phyloP scores from a whole-genome alignment of 2,329 filamentous ascomycete species.

The Verticillium longisporum region DNA sequence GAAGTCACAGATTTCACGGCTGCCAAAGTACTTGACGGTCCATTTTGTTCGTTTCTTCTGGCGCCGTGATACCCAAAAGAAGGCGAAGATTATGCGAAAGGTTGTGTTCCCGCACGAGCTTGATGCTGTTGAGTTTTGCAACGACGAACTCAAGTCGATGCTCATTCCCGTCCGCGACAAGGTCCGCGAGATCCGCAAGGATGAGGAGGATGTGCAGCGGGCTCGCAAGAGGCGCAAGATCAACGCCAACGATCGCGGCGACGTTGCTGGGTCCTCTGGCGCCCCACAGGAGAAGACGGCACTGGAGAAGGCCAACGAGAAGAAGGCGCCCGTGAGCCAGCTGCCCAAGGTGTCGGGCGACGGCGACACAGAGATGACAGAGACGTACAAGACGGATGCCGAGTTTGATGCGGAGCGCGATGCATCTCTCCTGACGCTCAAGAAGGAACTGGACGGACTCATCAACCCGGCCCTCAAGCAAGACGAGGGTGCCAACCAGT shows the following conservation, averaged over 20 bases:
- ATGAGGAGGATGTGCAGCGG: slow-evolving; percentile 87
- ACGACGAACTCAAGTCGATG: slow-evolving; percentile 75
- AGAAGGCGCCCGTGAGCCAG: slow-evolving; percentile 22
- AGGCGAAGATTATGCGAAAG: slow-evolving; percentile 99
- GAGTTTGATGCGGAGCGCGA: slow-evolving; percentile 83
- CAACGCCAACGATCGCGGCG: slow-evolving; percentile 37
- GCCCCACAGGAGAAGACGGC: slow-evolving; percentile 39
- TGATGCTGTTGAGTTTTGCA: slow-evolving; percentile 91
- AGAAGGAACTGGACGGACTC: slow-evolving; percentile 78
- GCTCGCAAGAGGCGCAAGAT: slow-evolving; percentile 86
- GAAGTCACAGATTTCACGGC: slow-evolving; percentile 77
- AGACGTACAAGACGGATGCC: slow-evolving; percentile 85
- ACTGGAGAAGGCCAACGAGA: slow-evolving; percentile 37
- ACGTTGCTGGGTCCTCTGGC: slow-evolving; percentile 35
- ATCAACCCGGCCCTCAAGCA: slow-evolving; percentile 67
- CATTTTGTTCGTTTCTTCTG: slow-evolving; percentile 99
- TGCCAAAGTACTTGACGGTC: slow-evolving; percentile 92
- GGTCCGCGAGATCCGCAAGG: slow-evolving; percentile 89
- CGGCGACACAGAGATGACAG: slow-evolving; percentile 65
- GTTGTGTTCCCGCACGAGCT: slow-evolving; percentile 93
- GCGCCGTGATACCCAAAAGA: slow-evolving; percentile 92
- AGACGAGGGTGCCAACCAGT: slow-evolving; percentile 84
- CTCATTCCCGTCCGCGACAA: slow-evolving; percentile 92
- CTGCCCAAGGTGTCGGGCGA: slow-evolving; percentile 37
- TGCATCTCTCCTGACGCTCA: slow-evolving; percentile 67